Evolutionary conservation across 768 basidiomycete species (phyloP).

Genomic region (Sarcomyxa edulis): DNA sequence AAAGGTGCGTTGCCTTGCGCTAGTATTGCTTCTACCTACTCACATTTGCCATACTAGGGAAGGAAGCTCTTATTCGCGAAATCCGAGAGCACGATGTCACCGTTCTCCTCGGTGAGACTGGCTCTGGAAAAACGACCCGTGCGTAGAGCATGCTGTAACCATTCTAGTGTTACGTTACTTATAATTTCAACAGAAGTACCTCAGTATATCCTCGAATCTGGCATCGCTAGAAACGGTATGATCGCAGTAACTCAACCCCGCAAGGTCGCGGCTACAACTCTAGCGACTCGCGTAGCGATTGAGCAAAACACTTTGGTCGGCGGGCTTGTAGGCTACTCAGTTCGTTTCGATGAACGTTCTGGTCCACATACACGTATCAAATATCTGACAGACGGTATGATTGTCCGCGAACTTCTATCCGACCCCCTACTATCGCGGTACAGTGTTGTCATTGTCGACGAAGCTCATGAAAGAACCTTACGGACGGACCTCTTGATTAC

Average conservation of each 20-base stretch:
- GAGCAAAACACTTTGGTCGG: conserved; percentile 78
- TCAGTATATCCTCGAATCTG: conserved; percentile 87
- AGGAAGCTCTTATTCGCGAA: conserved; percentile 67
- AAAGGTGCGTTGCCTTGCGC: conserved; percentile 41
- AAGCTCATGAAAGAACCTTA: conserved; percentile 94
- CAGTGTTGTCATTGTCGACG: conserved; percentile 88
- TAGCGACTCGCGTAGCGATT: conserved; percentile 85
- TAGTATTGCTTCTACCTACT: not conserved
- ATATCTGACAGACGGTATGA: conserved; percentile 97
- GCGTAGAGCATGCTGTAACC: conserved; percentile 38
- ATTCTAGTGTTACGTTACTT: conserved; percentile 3
- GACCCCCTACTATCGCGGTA: conserved; percentile 77
- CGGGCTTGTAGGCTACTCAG: conserved; percentile 83
- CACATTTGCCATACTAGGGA: conserved; percentile 41
- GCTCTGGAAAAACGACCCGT: conserved; percentile 99
- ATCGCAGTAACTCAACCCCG: conserved; percentile 96
- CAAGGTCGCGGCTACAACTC: conserved; percentile 89
- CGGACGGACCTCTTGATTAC: conserved; percentile 93
- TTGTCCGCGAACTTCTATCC: conserved; percentile 84
- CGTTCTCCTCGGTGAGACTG: conserved; percentile 92
- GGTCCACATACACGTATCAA: conserved; percentile 79
- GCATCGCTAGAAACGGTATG: conserved; percentile 61
- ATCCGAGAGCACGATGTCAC: conserved; percentile 77
- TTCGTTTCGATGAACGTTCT: conserved; percentile 88
- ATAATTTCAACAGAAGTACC: conserved; percentile 70